These are phyloP conservation scores for Plasmodium gonderi DNA, from an alignment of 169 alveolate genomes.

Conservation along the genomic window DNA sequence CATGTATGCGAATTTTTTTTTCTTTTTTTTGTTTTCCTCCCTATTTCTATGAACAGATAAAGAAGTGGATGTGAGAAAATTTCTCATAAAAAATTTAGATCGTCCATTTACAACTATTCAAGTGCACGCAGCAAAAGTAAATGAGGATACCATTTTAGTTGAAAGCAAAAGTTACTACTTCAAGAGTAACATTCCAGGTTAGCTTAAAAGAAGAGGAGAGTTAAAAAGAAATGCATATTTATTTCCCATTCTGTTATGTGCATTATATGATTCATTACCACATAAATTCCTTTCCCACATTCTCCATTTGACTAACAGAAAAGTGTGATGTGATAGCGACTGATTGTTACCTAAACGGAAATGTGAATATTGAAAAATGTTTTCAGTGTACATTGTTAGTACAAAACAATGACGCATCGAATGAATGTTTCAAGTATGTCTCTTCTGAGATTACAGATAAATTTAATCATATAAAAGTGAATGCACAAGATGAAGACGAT, in stretches of 20 bases:
- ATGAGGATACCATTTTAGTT: background rate
- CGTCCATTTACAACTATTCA: background rate
- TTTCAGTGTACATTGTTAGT: background rate
- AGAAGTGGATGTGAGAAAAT: conserved; percentile 7
- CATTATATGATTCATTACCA: background rate
- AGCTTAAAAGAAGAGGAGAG: background rate
- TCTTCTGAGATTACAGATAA: background rate
- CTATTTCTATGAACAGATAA: no score
- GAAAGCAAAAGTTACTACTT: background rate
- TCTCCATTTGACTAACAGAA: background rate
- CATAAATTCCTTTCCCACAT: background rate
- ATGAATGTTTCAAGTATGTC: background rate
- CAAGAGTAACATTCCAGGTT: background rate
- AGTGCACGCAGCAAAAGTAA: background rate
- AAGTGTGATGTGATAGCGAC: conserved; percentile 4
- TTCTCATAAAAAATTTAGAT: background rate
- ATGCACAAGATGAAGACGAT: background rate
- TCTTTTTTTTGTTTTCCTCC: background rate
- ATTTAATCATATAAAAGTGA: background rate
- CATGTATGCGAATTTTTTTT: background rate
- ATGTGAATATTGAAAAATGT: conserved; percentile 21
- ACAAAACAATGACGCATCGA: background rate
- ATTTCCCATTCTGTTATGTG: background rate
- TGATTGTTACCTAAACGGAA: conserved; percentile 1
- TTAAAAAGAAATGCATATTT: background rate